phyloP scores from a whole-genome alignment of 371 early-diverging fungal species.

The Umbelopsis sp. region DNA sequence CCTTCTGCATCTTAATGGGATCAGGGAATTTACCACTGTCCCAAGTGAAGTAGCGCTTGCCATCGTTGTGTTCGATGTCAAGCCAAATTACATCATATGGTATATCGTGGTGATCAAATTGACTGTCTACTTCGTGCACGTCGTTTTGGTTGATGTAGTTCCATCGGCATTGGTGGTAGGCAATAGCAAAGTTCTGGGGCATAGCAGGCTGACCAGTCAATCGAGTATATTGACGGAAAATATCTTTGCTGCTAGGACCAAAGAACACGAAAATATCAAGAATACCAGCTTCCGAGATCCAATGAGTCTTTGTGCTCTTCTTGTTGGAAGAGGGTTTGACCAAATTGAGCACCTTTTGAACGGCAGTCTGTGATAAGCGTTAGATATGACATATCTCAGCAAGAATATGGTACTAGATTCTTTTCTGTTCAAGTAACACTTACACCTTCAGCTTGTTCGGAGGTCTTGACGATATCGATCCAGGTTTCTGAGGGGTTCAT shows the following conservation, averaged over 20 bases:
- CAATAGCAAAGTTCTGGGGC: constrained; percentile 90
- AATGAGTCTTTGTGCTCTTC: constrained; percentile 76
- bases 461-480: constrained; percentile 86
- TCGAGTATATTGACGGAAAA: constrained; percentile 73
- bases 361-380: constrained; percentile 21
- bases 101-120: constrained; percentile 84
- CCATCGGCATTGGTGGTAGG: constrained; percentile 95
- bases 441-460: constrained; percentile 29
- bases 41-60: constrained; percentile 92
- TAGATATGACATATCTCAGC: background rate
- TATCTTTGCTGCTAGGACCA: constrained; percentile 74
- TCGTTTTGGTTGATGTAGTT: constrained; percentile 89
- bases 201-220: constrained; percentile 85
- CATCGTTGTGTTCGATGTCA: constrained; percentile 94
- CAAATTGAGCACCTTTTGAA: constrained; percentile 40
- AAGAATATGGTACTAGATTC: no score
- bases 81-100: constrained; percentile 95
- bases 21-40: constrained; percentile 85
- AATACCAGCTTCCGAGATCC: constrained; percentile 93
- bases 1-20: constrained; percentile 84
- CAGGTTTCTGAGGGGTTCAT: constrained; percentile 96
- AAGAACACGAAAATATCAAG: constrained; percentile 91
- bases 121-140: constrained; percentile 76
- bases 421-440: background rate
- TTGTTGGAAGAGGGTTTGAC: constrained; percentile 21